Evolutionary conservation across 768 basidiomycete species (phyloP).

Genomic region (Ephemerocybe angulata): DNA sequence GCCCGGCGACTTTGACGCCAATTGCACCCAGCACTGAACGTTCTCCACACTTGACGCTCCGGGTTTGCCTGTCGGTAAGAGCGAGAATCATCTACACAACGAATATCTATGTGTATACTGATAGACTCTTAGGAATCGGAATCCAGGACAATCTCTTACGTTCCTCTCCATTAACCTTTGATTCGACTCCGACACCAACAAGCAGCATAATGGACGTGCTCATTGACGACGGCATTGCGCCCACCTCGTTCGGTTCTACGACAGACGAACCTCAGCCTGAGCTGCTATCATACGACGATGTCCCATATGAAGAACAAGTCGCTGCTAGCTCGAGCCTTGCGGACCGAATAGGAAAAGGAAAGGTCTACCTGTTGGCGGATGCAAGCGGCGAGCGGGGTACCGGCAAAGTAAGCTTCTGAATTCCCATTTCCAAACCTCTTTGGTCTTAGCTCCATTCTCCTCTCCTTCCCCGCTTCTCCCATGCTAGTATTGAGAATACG

Average conservation of each 20-base stretch:
- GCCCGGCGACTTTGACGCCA: too few species aligned
- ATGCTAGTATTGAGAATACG: background rate
- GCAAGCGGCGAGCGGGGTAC: slow-evolving; percentile 50
- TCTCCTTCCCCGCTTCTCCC: background rate
- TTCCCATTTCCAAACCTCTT: slow-evolving; percentile 27
- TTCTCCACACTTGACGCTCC: too few species aligned
- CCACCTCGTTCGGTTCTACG: slow-evolving; percentile 20
- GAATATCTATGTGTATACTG: too few species aligned
- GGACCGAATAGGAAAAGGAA: slow-evolving; percentile 65
- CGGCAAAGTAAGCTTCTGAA: slow-evolving; percentile 67
- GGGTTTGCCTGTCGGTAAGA: too few species aligned
- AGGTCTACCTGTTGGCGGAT: slow-evolving; percentile 77
- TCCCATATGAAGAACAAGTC: slow-evolving; percentile 57
- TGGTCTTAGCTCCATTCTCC: slow-evolving; percentile 16
- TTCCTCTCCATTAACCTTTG: background rate
- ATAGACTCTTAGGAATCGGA: too few species aligned
- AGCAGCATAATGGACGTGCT: slow-evolving; percentile 47
- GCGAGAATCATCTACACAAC: too few species aligned
- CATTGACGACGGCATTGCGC: slow-evolving; percentile 28
- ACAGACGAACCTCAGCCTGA: background rate
- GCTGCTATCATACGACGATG: slow-evolving; percentile 52
- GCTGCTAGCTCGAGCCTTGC: slow-evolving; percentile 43
- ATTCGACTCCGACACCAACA: background rate
- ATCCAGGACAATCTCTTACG: too few species aligned
- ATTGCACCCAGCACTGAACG: too few species aligned